Evolutionary conservation across 768 basidiomycete species (phyloP).

Genomic region (Lentinula edodes): DNA sequence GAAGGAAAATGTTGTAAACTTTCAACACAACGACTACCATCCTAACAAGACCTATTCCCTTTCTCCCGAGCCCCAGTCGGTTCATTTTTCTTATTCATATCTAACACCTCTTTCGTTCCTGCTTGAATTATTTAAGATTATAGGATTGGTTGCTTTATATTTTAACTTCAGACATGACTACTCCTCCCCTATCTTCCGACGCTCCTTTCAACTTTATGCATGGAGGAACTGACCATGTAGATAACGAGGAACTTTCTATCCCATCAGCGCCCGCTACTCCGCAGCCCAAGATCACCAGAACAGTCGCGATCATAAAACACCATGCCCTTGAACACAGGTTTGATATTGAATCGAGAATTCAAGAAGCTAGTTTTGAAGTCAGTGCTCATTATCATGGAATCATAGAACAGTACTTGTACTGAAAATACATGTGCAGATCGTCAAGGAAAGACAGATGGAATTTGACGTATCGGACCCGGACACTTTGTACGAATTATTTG

Average conservation of each 20-base stretch:
- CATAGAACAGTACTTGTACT: background rate
- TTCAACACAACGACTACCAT: background rate
- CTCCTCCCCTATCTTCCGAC: constrained; percentile 18
- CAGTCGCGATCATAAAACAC: constrained; percentile 80
- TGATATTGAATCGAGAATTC: constrained; percentile 75
- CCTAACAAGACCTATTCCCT: background rate
- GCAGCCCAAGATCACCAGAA: constrained; percentile 40
- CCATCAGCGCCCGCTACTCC: constrained; percentile 6
- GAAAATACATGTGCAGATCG: constrained; percentile 43
- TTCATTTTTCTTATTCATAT: background rate
- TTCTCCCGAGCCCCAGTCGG: background rate
- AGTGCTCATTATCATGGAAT: constrained; percentile 14
- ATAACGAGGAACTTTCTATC: constrained; percentile 8
- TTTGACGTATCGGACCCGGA: constrained; percentile 82
- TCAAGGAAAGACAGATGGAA: constrained; percentile 86
- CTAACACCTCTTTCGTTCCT: background rate
- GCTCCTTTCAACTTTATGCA: constrained; percentile 16
- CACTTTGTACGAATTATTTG: constrained; percentile 73
- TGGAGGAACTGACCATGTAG: background rate
- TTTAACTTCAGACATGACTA: constrained; percentile 3
- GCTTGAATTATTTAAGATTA: background rate
- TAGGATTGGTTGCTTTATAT: background rate
- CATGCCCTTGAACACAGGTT: constrained; percentile 71
- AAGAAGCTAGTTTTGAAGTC: constrained; percentile 81
- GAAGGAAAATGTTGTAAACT: background rate